A percentile compares a stretch with the other conserved stretches of the same genome.
Evolutionary conservation across 257 asterid species (phyloP).

Genomic region (Knoxia roxburghii): DNA sequence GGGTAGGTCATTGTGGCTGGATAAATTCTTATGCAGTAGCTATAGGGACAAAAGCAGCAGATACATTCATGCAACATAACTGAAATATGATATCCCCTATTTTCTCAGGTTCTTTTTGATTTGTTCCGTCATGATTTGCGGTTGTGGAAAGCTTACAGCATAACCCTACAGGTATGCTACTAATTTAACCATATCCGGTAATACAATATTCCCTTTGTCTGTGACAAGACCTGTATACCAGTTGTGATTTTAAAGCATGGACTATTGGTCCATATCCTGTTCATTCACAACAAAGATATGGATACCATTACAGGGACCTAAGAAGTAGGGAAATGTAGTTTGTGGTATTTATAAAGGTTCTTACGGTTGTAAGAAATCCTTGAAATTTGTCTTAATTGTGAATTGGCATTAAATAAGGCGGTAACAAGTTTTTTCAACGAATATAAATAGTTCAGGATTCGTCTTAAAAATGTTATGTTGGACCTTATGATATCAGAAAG

Average conservation of each 20-base stretch:
- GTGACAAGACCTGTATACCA: background rate
- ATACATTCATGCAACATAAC: slow-evolving; percentile 15
- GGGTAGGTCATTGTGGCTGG: background rate
- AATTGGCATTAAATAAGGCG: background rate
- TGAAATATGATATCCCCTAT: slow-evolving; percentile 6
- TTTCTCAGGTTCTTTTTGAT: slow-evolving; percentile 79
- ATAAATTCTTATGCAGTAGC: background rate
- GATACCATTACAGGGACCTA: background rate
- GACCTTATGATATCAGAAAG: background rate
- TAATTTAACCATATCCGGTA: background rate
- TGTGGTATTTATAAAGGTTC: background rate
- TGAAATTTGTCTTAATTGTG: background rate
- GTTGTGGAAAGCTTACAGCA: slow-evolving; percentile 85
- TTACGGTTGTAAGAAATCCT: too few relatives aligned
- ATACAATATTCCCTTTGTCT: background rate
- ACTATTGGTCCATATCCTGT: background rate
- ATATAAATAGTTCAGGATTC: background rate
- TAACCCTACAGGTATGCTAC: slow-evolving; percentile 62
- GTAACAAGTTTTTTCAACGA: background rate
- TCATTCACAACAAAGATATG: background rate
- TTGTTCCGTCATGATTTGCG: slow-evolving; percentile 80
- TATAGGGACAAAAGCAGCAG: background rate
- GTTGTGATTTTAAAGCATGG: background rate
- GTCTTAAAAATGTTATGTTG: background rate
- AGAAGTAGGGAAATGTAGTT: background rate